Evolutionary conservation across 2,329 filamentous ascomycete species (phyloP), one percentile per base, ranked within the genome.

Genomic region (Ploettnerulaceae sp.): DNA sequence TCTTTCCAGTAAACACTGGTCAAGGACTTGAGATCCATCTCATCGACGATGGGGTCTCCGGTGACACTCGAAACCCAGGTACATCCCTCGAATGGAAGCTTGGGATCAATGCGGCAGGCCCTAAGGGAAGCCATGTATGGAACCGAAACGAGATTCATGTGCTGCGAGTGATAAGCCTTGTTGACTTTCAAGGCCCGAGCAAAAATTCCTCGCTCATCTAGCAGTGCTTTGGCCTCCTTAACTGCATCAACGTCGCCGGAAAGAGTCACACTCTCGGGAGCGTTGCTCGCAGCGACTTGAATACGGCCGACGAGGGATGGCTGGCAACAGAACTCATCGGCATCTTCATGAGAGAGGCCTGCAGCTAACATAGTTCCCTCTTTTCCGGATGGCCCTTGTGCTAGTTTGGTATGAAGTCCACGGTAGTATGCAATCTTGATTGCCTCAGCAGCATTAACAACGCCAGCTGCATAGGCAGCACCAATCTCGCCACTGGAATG

Each of bases 331-430:
- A 56, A 49, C 7, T 47, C 52, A 7, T 39, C 14, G 14, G 47
- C 48, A 20, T 53, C 49, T 9, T 50, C 47, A 7, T 48, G 40
- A 2, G 52, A 47, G 9, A 66, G 64, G 0, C 68, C 71, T 1
- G 67, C 72, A 0, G 73, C 73, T 37, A 78, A 54, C 75, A 79
- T 79, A 1, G 63, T 0, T 75, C 76, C 25, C 24, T 48, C 28
- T 11, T 7, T 61, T 4, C 34, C 22, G 35, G 25, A 48, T 40
- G 21, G 41, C 33, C 37, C 38, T 25, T 46, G 35, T 12, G 29
- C 54, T 3, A 33, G 34, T 22, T 63, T 54, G 71, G 67, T 56
- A 51, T 58, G 39, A 48, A 50, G 24, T 22, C 63, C 56, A 37
- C 66, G 47, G 49, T 61, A 56, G 56, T 77, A 79, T 1, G 75